phyloP scores from a whole-genome alignment of 176 grass and related monocot species.

The Oryza rufipogon region DNA sequence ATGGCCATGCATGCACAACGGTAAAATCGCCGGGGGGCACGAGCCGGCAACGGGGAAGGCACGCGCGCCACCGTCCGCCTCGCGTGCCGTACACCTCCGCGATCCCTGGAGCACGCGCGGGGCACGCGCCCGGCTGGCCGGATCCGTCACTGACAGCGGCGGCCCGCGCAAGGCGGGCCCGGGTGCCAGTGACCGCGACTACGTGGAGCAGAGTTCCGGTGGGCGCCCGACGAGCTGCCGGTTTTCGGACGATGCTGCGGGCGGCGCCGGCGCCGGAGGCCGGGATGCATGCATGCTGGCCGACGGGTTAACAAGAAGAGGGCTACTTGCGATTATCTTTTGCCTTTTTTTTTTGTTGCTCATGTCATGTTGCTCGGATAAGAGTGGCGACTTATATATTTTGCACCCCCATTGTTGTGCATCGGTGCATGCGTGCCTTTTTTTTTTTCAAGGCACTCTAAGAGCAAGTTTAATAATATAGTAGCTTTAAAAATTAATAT shows the following conservation, averaged over 20 bases:
- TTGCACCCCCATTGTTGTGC: neutral
- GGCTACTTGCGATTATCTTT: neutral
- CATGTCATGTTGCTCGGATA: neutral
- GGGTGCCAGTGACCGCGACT: neutral
- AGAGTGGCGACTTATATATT: neutral
- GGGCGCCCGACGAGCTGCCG: neutral
- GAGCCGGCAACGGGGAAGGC: neutral
- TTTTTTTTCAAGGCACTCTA: neutral
- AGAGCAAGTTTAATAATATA: too few species aligned
- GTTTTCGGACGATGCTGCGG: neutral
- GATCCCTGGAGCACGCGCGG: neutral
- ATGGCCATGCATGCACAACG: neutral
- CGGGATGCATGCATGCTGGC: neutral
- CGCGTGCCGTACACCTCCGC: neutral
- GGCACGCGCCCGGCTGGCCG: neutral
- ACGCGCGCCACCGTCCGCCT: too few species aligned
- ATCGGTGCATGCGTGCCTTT: neutral
- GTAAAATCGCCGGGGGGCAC: neutral
- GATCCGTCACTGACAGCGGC: neutral
- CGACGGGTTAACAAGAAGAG: neutral
- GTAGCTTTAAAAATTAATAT: too few species aligned
- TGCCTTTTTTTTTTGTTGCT: neutral
- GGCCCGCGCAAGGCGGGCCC: too few species aligned
- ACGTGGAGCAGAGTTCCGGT: neutral
- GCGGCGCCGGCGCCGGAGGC: too few species aligned